phyloP scores from a whole-genome alignment of 768 basidiomycete genomes.

The Exidia glandulosa region DNA sequence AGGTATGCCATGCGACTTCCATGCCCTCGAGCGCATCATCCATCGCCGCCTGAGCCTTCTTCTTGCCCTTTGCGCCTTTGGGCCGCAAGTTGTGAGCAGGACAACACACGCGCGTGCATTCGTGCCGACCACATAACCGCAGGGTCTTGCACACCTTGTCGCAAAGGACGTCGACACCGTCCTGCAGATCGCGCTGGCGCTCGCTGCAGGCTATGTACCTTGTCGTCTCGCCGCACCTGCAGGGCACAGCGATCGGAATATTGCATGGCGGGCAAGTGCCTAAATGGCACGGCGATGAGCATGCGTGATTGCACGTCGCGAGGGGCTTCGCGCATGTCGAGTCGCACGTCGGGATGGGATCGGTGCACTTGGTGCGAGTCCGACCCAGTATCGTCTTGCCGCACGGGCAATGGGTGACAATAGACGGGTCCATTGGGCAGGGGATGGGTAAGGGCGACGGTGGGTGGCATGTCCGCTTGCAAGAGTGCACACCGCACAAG shows the following conservation, averaged over 20 bases:
- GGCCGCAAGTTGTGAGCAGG: conserved; percentile 61
- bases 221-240: conserved; percentile 73
- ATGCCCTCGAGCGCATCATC: conserved; percentile 32
- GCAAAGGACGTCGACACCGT: conserved; percentile 56
- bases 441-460: conserved; percentile 42
- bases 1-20: conserved; percentile 67
- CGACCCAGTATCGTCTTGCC: conserved; percentile 43
- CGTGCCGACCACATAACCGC: conserved; percentile 77
- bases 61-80: conserved; percentile 49
- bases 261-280: conserved; percentile 77
- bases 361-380: conserved; percentile 41
- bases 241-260: conserved; percentile 59
- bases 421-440: conserved; percentile 65
- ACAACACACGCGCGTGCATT: conserved; percentile 78
- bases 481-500: conserved; percentile 69
- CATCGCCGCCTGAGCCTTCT: conserved; percentile 19
- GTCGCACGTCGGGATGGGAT: conserved; percentile 72
- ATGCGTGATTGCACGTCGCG: conserved; percentile 61
- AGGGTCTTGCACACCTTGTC: conserved; percentile 68
- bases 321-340: conserved; percentile 56
- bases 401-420: conserved; percentile 72
- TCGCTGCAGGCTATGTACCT: conserved; percentile 42
- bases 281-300: conserved; percentile 41
- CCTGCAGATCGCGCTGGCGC: conserved; percentile 23
- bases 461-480: conserved; percentile 68